Base-by-base conservation (phyloP, 306 rosid genomes). In the Quillaja saponaria region DNA sequence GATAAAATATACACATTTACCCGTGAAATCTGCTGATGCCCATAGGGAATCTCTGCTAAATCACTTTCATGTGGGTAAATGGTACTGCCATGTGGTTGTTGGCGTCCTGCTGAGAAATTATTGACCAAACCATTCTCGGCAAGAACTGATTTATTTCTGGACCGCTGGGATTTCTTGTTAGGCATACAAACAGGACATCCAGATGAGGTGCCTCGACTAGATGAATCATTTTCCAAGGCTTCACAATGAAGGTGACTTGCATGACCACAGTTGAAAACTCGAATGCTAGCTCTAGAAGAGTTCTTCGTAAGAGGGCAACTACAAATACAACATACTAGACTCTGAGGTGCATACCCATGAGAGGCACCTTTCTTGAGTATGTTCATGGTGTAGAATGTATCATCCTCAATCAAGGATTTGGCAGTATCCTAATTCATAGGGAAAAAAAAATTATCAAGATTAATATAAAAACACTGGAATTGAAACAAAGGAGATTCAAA, bases 371-470 rank as follows among this genome's bases (percentile, higher is more conserved):
- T 92, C 85, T 89, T 92, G 66, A 92, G 95, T 73, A 92, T 67
- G 71, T 79, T 87, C 96, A 92, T 89, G 10, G 89, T 92, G 73
- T 92, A 92, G 76, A 84, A 92, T 7, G 95, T 73, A 69, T 92
- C 99, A 72, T 92, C 96, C 76, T 92, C 96, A 67, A 92, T 86
- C 78, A 92, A 72, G 53, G 99, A 87, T 77, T 85, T 92, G 69
- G 99, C 99, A 54, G 99, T 78, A 63, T 92, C 97, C 96, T 92
- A 60, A n/a, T n/a, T n/a, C n/a, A n/a, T n/a, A n/a, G n/a, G n/a
- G n/a, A n/a, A n/a, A 56, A 44, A 55, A 56, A 61, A 45, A 63
- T 17, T 34, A 57, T 61, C 41, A 55, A 55, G 56, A 61, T n/a
- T 54, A 51, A 58, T 13, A 56, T 19, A 46, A 68, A 48, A 8